These are phyloP conservation scores for Neofusicoccum kwambonambiense DNA, from an alignment of 2,329 filamentous ascomycete species.

Conservation along the genomic window DNA sequence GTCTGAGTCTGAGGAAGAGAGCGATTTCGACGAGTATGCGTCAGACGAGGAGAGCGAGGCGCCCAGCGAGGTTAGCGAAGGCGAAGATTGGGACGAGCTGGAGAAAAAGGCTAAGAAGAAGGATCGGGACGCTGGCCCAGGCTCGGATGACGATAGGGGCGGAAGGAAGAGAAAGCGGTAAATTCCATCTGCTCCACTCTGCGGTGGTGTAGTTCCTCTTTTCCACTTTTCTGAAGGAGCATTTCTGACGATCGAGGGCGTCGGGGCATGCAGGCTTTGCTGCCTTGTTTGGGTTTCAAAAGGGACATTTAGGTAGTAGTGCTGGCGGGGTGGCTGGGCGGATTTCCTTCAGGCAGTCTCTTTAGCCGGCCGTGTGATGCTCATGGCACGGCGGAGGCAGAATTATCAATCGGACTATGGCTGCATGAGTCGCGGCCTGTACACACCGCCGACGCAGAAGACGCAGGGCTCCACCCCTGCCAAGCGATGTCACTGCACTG, in stretches of 20 bases:
- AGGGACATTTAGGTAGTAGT: not conserved
- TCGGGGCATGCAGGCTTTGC: not conserved
- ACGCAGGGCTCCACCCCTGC: constrained; percentile 10
- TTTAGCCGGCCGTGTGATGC: not conserved
- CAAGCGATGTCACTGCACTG: constrained; percentile 11
- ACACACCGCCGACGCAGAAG: constrained; percentile 8
- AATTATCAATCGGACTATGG: constrained; percentile 6
- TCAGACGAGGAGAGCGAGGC: constrained; percentile 70
- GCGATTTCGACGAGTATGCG: constrained; percentile 89
- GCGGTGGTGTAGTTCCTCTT: constrained; percentile 7
- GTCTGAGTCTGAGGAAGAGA: constrained; percentile 82
- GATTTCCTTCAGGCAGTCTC: not conserved
- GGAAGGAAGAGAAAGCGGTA: constrained; percentile 77
- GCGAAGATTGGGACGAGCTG: constrained; percentile 92
- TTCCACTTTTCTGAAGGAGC: constrained; percentile 15
- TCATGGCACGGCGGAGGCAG: not conserved
- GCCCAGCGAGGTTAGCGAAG: constrained; percentile 55
- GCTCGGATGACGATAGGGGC: constrained; percentile 58
- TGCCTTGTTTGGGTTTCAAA: constrained; percentile 6
- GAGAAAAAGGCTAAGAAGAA: constrained; percentile 77
- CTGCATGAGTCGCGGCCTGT: constrained; percentile 1
- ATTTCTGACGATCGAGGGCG: constrained; percentile 3
- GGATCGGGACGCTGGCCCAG: constrained; percentile 55
- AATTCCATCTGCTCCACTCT: constrained; percentile 17
- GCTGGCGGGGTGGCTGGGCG: constrained; percentile 4